These are phyloP conservation scores for Coemansia sp. DNA, from an alignment of 192 early-diverging fungal species.

Conservation along the genomic window DNA sequence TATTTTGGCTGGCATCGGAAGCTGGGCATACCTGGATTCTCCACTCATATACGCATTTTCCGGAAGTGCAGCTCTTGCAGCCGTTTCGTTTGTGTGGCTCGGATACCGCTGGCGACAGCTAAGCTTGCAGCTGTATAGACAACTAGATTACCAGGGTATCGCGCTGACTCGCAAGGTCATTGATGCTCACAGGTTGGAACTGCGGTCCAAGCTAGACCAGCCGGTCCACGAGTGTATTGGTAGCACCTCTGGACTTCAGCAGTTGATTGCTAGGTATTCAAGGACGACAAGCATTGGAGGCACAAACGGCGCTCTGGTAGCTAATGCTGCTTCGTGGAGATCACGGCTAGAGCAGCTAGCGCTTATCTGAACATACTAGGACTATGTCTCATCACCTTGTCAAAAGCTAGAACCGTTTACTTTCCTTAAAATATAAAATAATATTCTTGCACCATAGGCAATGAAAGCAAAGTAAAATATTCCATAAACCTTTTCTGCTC, in stretches of 20 bases:
- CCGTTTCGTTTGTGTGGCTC: constrained; percentile 36
- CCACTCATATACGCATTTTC: constrained; percentile 22
- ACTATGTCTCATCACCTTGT: background rate
- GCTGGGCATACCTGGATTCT: constrained; percentile 2
- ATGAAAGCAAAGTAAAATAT: background rate
- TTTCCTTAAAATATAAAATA: too few relatives aligned
- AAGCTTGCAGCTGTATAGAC: constrained; percentile 11
- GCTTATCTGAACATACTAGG: background rate
- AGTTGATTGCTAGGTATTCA: background rate
- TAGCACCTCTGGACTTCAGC: constrained; percentile 3
- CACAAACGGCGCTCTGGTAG: background rate
- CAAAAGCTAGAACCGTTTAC: too few relatives aligned
- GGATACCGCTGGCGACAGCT: constrained; percentile 37
- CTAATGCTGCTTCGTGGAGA: constrained; percentile 25
- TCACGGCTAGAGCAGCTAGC: constrained; percentile 14
- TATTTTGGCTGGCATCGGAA: constrained; percentile 7
- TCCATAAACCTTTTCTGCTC: background rate
- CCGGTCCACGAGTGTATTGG: constrained; percentile 18
- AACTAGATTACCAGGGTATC: constrained; percentile 21
- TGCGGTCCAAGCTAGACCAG: constrained; percentile 25
- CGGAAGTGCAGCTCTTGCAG: constrained; percentile 16
- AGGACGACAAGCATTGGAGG: background rate
- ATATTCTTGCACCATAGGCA: too few relatives aligned
- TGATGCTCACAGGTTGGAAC: constrained; percentile 13
- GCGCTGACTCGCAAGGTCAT: constrained; percentile 6